Evolutionary conservation across 78 protist species (phyloP).

Genomic region (Dictyostelium citrinum): DNA sequence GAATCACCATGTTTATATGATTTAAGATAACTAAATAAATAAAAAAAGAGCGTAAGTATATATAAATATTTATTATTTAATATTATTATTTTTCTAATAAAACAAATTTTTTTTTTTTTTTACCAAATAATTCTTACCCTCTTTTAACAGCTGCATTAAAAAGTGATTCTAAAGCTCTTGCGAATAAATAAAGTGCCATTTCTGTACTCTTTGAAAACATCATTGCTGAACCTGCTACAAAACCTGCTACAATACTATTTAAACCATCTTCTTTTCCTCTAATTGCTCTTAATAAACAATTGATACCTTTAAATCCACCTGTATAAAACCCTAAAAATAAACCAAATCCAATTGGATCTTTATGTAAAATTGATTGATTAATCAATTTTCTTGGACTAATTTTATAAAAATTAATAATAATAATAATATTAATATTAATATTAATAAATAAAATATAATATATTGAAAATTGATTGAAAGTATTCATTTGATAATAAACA

Average conservation of each 20-base stretch:
- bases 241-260: slow-evolving; percentile 57
- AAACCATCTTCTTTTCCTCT: slow-evolving; percentile 72
- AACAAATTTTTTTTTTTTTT: neutral
- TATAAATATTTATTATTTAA: neutral
- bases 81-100: neutral
- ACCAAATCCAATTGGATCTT: slow-evolving; percentile 70
- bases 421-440: neutral
- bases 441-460: too few relatives aligned
- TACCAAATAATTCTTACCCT: slow-evolving; percentile 51
- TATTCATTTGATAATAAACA: too few relatives aligned
- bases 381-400: slow-evolving; percentile 59
- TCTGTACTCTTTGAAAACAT: slow-evolving; percentile 72
- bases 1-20: slow-evolving; percentile 73
- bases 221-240: slow-evolving; percentile 51
- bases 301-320: slow-evolving; percentile 57
- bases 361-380: slow-evolving; percentile 61
- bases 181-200: slow-evolving; percentile 63
- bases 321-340: slow-evolving; percentile 62
- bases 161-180: slow-evolving; percentile 74
- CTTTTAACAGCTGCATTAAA: slow-evolving; percentile 70
- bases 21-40: slow-evolving; percentile 31
- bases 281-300: slow-evolving; percentile 42
- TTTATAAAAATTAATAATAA: neutral
- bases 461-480: too few relatives aligned
- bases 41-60: neutral